A percentile compares a stretch with the other conserved stretches of the same genome.
phyloP scores from a whole-genome alignment of 495 filamentous ascomycete species.

The Filosporella fistucella region DNA sequence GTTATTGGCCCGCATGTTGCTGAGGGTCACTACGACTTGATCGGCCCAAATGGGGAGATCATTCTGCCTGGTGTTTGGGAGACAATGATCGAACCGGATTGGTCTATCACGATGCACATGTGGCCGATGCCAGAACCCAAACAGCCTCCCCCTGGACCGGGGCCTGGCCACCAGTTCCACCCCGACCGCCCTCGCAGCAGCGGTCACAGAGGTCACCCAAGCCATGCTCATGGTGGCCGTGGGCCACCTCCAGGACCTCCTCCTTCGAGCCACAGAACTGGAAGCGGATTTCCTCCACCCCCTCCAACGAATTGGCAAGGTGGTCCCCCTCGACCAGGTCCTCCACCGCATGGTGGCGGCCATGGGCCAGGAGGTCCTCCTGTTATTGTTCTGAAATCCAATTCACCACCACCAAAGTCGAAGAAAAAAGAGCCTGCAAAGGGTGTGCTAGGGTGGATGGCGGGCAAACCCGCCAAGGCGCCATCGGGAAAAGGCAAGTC shows the following conservation, averaged over 20 bases:
- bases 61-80: slow-evolving; percentile 49
- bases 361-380: slow-evolving; percentile 1
- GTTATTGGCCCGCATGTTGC: slow-evolving; percentile 40
- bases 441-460: slow-evolving; percentile 20
- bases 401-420: not conserved
- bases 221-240: not conserved
- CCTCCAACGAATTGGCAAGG: not conserved
- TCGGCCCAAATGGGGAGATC: slow-evolving; percentile 39
- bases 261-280: slow-evolving; percentile 4
- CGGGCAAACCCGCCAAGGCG: slow-evolving; percentile 13
- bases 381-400: slow-evolving; percentile 12
- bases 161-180: slow-evolving; percentile 7
- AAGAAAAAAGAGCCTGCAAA: slow-evolving; percentile 7
- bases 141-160: slow-evolving; percentile 1
- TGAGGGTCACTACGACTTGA: slow-evolving; percentile 44
- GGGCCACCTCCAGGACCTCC: slow-evolving; percentile 10
- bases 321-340: not conserved
- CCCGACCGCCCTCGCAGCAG: slow-evolving; percentile 9
- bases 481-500: slow-evolving; percentile 21
- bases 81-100: slow-evolving; percentile 48
- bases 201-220: slow-evolving; percentile 1
- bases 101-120: slow-evolving; percentile 85
- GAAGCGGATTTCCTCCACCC: slow-evolving; percentile 3
- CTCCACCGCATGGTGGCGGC: not conserved
- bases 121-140: slow-evolving; percentile 66